Base-by-base conservation (phyloP, 768 basidiomycete species). In the Mycena pura region DNA sequence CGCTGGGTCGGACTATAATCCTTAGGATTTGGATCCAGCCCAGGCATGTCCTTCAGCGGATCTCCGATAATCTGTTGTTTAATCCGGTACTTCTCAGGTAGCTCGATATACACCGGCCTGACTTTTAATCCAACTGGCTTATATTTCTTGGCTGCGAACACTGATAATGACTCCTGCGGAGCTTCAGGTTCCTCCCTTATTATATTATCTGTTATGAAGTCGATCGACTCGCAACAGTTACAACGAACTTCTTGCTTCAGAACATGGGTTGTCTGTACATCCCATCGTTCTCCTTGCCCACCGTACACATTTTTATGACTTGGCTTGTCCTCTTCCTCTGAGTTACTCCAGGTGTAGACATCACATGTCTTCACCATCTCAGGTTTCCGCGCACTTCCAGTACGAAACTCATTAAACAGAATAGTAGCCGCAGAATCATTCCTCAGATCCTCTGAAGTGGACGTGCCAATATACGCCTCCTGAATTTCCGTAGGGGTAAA, bases 1-100 rank as follows among this genome's bases (percentile, higher is more conserved):
- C 62, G 25, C 3, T 36, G 40, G 14, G 59, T 64, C 1, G 70
- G 69, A 2, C 6, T 28, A 41, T 70, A 74, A 6, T 65, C 58
- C 0, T 62, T 59, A 10, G 71, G 70, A 40, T 61, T 24, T 2
- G 48, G 27, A 9, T 57, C 43, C 6, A 73, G 40, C 7, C 44
- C 15, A 1, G 68, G 64, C 17, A 74, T 57, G 0, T 47, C 45
- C 1, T 22, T 19, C 1, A 77, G 59, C 0, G 71, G 75, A 38
- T 76, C 66, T 15, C 69, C 67, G 3, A 63, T 66, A 39, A 75
- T 64, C 13, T 34, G 34, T 0, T 63, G 19, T 11, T 55, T 47
- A 3, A 74, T 69, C 5, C 46, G 15, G 0, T 66, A 66, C 47
- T 73, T 65, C 21, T 70, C 65, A 0, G 71, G 68, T 6, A 65